Evolutionary conservation across 176 grass and related monocot species (phyloP).

Genomic region (Lolium multiflorum): DNA sequence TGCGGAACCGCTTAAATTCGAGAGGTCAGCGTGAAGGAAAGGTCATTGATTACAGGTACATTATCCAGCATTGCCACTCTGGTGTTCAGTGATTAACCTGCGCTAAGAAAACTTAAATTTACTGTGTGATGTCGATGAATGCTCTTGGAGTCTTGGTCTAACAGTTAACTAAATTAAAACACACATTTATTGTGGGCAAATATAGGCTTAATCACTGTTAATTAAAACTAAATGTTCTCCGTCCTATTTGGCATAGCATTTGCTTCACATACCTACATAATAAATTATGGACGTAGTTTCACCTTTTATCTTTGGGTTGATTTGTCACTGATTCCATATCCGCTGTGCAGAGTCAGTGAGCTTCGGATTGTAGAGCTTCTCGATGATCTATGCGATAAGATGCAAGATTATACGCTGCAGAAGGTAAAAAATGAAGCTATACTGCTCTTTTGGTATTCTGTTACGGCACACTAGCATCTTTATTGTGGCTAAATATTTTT

Average conservation of each 20-base stretch:
- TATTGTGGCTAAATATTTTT: neutral
- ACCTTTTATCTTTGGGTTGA: constrained; percentile 8
- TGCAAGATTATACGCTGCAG: constrained; percentile 90
- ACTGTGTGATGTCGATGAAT: neutral
- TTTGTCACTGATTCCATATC: constrained; percentile 25
- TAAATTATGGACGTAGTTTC: constrained; percentile 1
- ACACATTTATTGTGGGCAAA: neutral
- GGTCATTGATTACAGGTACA: constrained; percentile 94
- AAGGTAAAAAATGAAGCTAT: constrained; percentile 50
- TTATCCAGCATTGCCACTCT: neutral
- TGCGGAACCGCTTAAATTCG: constrained; percentile 90
- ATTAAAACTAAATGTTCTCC: neutral
- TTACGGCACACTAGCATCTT: neutral
- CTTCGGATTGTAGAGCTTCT: constrained; percentile 93
- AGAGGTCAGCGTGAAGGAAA: constrained; percentile 94
- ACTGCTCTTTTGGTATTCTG: neutral
- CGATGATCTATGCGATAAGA: constrained; percentile 95
- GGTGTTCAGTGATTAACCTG: neutral
- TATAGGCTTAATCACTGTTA: neutral
- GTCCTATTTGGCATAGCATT: neutral
- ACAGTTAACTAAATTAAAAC: neutral
- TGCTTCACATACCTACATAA: neutral
- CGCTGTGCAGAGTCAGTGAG: constrained; percentile 76
- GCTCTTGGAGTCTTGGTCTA: neutral
- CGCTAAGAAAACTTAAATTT: neutral